phyloP scores from a whole-genome alignment of 305 asterid species.

The Fraxinus xanthoxyloides region DNA sequence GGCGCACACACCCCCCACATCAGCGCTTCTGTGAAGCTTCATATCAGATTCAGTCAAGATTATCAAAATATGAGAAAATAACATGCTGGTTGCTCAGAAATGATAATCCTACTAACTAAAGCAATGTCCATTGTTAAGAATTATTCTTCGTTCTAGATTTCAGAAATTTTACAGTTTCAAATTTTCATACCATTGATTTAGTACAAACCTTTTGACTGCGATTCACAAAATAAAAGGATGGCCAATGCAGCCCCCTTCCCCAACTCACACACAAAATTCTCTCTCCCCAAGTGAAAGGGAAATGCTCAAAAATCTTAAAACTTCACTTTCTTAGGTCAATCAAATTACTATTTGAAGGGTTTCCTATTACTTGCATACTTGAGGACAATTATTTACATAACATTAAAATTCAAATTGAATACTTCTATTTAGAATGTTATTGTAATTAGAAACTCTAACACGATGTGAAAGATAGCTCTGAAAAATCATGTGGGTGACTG shows the following conservation, averaged over 20 bases:
- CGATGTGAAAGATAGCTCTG: background rate
- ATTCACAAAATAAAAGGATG: background rate
- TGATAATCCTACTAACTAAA: background rate
- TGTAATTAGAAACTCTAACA: background rate
- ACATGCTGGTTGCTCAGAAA: background rate
- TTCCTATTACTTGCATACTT: background rate
- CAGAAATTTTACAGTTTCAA: background rate
- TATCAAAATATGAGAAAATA: background rate
- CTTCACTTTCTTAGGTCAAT: background rate
- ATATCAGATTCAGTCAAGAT: background rate
- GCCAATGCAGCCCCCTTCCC: background rate
- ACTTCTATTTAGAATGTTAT: background rate
- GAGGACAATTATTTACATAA: background rate
- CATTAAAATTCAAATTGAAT: background rate
- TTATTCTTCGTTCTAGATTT: background rate
- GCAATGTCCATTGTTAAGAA: background rate
- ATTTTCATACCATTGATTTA: background rate
- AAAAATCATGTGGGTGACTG: background rate
- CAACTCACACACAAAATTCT: background rate
- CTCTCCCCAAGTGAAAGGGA: background rate
- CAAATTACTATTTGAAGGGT: background rate
- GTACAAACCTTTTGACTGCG: background rate
- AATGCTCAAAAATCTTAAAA: background rate
- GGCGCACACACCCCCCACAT: background rate
- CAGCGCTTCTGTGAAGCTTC: background rate